Base-by-base conservation (phyloP, 2,329 filamentous ascomycete species). In the Calonectria crousiana region DNA sequence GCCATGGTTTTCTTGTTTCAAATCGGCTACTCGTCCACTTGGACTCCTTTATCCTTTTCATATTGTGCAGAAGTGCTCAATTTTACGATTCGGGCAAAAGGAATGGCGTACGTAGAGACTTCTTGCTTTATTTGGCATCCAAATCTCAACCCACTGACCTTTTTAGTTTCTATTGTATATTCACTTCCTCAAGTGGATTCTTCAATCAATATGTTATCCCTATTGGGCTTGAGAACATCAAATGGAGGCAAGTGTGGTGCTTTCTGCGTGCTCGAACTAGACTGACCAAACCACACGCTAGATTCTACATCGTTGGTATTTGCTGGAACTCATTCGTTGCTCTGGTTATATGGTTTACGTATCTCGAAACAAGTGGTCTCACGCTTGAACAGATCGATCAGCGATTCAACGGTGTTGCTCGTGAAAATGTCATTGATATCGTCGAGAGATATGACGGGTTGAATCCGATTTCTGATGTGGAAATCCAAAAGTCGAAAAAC, bases 121-220 rank as follows among this genome's bases (percentile, higher is more conserved):
- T 14, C 5, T 13, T 58, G 6, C 23, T 49, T 49, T 60, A 13
- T 3, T 20, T 11, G 13, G 5, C 9, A 28, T 16, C 14, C 8
- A 3, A n/a, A 2, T 1, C 13, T 32, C 3, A 20, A 38, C 2
- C n/a, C 2, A 18, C 68, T 71, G 38, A 64, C 20, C 32, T 41
- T 4, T 23, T 6, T 9, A 74, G 72, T 13, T 62, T 74, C 30
- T 74, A 74, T 28, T 67, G 68, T 30, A 66, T 71, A 4, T 71
- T 74, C 26, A 74, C 68, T 13, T 74, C 72, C 6, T 23, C 72
- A 3, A 65, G 68, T 4, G 72, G 72, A 14, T 74, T 74, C 26
- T 74, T 74, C 6, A 74, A 74, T n/a, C 72, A 74, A 74, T 74
- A 74, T 6, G 72, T 74, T 6, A 74, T 74, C 36, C 72, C 72